Evolutionary conservation across 139 green algal genomes (phyloP).

Genomic region (Dunaliella primolecta): DNA sequence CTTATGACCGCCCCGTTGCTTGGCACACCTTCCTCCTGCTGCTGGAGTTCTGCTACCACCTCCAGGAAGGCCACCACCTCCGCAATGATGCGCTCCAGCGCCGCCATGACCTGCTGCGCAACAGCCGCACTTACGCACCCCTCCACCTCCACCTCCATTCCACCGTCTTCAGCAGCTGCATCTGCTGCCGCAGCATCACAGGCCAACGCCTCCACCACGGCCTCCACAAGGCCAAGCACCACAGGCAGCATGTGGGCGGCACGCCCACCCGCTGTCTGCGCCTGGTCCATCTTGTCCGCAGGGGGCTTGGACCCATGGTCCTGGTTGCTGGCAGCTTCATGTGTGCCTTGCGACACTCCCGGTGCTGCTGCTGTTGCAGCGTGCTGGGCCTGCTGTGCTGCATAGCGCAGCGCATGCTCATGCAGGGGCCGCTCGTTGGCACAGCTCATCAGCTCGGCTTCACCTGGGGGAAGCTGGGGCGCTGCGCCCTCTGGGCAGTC

Average conservation of each 20-base stretch:
- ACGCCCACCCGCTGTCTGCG: slow-evolving; percentile 24
- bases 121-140: neutral
- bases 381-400: slow-evolving; percentile 10
- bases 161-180: neutral
- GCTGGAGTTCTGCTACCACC: neutral
- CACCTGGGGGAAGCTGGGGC: neutral
- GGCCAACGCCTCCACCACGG: slow-evolving; percentile 42
- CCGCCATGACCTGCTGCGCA: slow-evolving; percentile 23
- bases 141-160: slow-evolving; percentile 8
- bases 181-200: slow-evolving; percentile 31
- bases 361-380: neutral
- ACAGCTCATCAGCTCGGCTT: slow-evolving; percentile 5
- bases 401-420: slow-evolving; percentile 2
- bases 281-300: neutral
- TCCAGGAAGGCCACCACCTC: slow-evolving; percentile 59
- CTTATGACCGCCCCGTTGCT: too few species aligned
- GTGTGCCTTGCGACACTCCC: neutral
- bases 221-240: slow-evolving; percentile 49
- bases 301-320: neutral
- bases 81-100: slow-evolving; percentile 35
- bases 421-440: neutral
- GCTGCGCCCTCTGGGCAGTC: neutral
- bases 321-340: neutral
- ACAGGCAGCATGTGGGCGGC: slow-evolving; percentile 42
- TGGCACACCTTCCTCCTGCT: neutral